Base-by-base conservation (phyloP, 176 grass and related monocot species). In the Musa troglodytarum region DNA sequence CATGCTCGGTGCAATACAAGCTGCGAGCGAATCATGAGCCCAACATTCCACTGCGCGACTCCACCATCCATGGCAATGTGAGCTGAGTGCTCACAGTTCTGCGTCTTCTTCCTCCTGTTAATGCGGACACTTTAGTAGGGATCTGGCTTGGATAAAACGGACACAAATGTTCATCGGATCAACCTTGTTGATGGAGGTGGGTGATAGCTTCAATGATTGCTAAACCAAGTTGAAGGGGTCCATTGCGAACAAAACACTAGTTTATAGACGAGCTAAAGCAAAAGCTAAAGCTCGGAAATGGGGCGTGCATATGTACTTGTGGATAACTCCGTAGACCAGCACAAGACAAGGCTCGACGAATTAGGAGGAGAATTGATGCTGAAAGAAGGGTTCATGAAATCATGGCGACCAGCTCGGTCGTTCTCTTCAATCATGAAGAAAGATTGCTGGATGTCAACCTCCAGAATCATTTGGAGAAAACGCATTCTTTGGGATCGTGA, bases 121-220 rank as follows among this genome's bases (percentile, higher is more conserved):
- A 63, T 63, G 61, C 19, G n/a, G 20, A 1, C 8, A 17, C 23
- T 25, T 65, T 16, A n/a, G 56, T 59, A 28, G 50, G 51, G 52
- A 57, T 24, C 20, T 43, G 54, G 53, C 69, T 77, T 63, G 50
- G 29, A 65, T 43, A 43, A 0, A 43, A 43, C 34, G 34, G 34
- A 43, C 34, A 43, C 34, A 5, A 43, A 43, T 43, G 34, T 6
- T 43, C 34, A 43, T 43, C 34, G 0, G 34, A 43, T 43, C 34
- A 43, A 43, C 34, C 34, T 43, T 43, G 34, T 43, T 6, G 49
- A 26, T 13, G 80, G 43, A 71, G 64, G 58, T 12, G 28, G 54
- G 78, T 76, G 72, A 77, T 81, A 56, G 13, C 8, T n/a, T 8
- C 53, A 76, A 49, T 81, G 14, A 69, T 81, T 69, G 23, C 71